A percentile compares a stretch with the other conserved stretches of the same genome.
These are phyloP conservation scores for Neurospora hispaniola DNA, from an alignment of 495 filamentous ascomycete genomes.

Conservation along the genomic window DNA sequence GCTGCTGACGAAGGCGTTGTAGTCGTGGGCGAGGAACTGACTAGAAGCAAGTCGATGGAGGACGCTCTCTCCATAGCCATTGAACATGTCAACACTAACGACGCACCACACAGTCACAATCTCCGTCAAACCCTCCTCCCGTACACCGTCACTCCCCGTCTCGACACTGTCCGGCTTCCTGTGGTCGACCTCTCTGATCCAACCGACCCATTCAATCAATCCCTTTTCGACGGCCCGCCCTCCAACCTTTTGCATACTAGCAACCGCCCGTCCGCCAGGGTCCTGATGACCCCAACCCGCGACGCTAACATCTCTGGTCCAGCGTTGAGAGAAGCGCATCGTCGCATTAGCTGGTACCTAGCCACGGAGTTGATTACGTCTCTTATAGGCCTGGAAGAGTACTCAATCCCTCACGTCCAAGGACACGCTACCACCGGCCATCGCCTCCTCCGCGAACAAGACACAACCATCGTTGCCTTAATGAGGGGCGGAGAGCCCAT, in stretches of 20 bases:
- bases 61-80: constrained; percentile 34
- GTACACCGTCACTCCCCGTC: constrained; percentile 24
- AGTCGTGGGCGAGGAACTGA: constrained; percentile 41
- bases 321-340: constrained; percentile 41
- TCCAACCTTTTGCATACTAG: constrained; percentile 34
- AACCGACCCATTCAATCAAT: not conserved
- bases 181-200: constrained; percentile 25
- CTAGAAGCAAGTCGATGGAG: constrained; percentile 50
- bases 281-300: constrained; percentile 49
- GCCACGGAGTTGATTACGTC: constrained; percentile 38
- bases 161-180: constrained; percentile 39
- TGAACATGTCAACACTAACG: constrained; percentile 6
- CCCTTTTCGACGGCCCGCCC: not conserved
- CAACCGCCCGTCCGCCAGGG: constrained; percentile 31
- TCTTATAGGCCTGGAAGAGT: constrained; percentile 44
- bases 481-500: constrained; percentile 61
- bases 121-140: constrained; percentile 40
- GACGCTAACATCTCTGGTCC: constrained; percentile 39
- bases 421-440: constrained; percentile 39
- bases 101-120: constrained; percentile 24
- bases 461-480: constrained; percentile 48
- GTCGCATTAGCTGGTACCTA: constrained; percentile 42
- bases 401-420: constrained; percentile 44
- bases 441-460: constrained; percentile 38
- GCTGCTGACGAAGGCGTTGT: constrained; percentile 47